Base-by-base conservation (phyloP, 768 basidiomycete genomes). In the Tulasnella sp. region DNA sequence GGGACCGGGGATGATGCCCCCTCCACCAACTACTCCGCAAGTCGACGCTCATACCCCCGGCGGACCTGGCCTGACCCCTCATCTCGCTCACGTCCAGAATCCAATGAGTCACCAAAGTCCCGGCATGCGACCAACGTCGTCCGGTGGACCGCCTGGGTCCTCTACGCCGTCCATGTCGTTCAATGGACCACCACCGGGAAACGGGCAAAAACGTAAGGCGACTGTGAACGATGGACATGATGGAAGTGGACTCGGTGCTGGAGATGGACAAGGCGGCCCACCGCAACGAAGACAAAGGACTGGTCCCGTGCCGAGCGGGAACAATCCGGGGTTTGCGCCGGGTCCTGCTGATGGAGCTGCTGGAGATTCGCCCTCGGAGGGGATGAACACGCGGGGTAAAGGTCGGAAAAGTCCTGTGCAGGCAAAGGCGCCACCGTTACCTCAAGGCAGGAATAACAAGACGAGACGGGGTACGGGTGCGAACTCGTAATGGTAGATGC, bases 281-380 rank as follows among this genome's bases (percentile, higher is more conserved):
- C 71, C 71, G 9, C 2, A 62, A 14, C 34, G 71, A 34, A 63
- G 37, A 63, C 71, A 72, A 29, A 62, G 71, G n/a, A 72, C 59
- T 16, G 52, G 52, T 4, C 26, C 67, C 1, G 17, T 71, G 5
- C 37, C 69, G 34, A 71, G 22, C 37, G 69, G 62, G 19, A 41
- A 39, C 32, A 39, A 34, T 11, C 35, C 62, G 34, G 62, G 37
- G 22, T 72, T 29, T 32, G 40, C 26, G 17, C 39, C 37, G 19
- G 67, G 67, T 69, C 40, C 67, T 34, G 64, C 5, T 42, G 44
- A 37, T 5, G 44, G 67, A 14, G 7, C 37, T 7, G 26, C 39
- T 68, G 39, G 37, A 40, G 37, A 36, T 17, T 41, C 62, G 22
- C 71, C 41, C 29, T 39, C 9, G n/a, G 36, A 29, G 8, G 69